Conservation (phyloP, 345 rosid species). For the Eutrema japonicum region DNA sequence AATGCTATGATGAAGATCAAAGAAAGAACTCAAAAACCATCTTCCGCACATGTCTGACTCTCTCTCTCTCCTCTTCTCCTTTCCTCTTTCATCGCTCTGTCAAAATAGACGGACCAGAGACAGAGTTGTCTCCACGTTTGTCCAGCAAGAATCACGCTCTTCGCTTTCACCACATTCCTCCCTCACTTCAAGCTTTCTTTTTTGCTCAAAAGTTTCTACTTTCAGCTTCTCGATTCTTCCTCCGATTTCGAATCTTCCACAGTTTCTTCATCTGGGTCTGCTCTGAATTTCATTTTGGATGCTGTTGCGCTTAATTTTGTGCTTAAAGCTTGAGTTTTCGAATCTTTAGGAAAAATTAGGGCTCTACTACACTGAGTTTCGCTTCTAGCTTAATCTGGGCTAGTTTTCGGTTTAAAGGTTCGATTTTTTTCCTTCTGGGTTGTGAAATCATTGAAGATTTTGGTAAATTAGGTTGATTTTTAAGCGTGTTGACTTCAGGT, state of each 20-base stretch:
- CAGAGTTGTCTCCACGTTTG: slow-evolving; percentile 86
- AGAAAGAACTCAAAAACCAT: slow-evolving; percentile 3
- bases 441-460: slow-evolving; percentile 17
- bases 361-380: slow-evolving; percentile 7
- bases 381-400: neutral
- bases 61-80: neutral
- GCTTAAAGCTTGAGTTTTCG: slow-evolving; percentile 11
- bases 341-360: slow-evolving; percentile 4
- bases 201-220: slow-evolving; percentile 2
- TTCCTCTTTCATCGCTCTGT: slow-evolving; percentile 28
- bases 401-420: slow-evolving; percentile 6
- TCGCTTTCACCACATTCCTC: slow-evolving; percentile 33
- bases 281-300: slow-evolving; percentile 43
- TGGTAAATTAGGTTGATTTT: slow-evolving; percentile 17
- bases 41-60: slow-evolving; percentile 33
- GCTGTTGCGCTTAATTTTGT: neutral
- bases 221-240: slow-evolving; percentile 26
- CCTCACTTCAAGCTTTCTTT: slow-evolving; percentile 5
- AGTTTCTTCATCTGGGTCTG: slow-evolving; percentile 43
- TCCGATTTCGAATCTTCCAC: slow-evolving; percentile 25
- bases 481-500: slow-evolving; percentile 24
- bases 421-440: slow-evolving; percentile 33
- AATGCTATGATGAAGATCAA: slow-evolving; percentile 8
- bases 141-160: slow-evolving; percentile 53
- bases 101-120: slow-evolving; percentile 33